Percentiles rank a stretch among this genome's conserved stretches.
Evolutionary conservation across 371 early-diverging fungal genomes (phyloP).

Genomic region (Mucor irregularis): DNA sequence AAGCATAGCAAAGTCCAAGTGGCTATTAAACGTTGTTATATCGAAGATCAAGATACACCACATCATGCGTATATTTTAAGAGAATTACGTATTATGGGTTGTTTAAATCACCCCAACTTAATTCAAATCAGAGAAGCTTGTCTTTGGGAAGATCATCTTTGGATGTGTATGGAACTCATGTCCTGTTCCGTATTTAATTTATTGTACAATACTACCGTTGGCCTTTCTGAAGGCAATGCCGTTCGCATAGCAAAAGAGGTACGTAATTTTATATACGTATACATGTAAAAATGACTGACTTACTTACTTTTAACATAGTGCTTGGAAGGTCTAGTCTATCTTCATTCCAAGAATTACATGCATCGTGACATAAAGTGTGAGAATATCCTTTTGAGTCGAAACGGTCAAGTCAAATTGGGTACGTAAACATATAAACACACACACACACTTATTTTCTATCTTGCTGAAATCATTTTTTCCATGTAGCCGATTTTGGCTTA

Average conservation of each 20-base stretch:
- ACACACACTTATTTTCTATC: not conserved
- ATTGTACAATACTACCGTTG: constrained; percentile 40
- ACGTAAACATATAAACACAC: constrained; percentile 3
- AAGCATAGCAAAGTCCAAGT: constrained; percentile 30
- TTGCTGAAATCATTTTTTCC: not conserved
- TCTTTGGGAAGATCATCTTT: constrained; percentile 47
- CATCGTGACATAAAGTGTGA: constrained; percentile 59
- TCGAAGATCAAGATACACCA: constrained; percentile 48
- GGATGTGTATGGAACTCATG: constrained; percentile 58
- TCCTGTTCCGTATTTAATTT: constrained; percentile 51
- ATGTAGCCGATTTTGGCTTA: constrained; percentile 52
- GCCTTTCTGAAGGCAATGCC: constrained; percentile 44
- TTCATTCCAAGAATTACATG: constrained; percentile 53
- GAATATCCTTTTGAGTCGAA: constrained; percentile 43
- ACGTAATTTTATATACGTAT: not conserved
- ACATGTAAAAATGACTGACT: not conserved
- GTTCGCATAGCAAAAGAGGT: constrained; percentile 44
- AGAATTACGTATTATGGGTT: constrained; percentile 53
- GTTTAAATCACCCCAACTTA: constrained; percentile 38
- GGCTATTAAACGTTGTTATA: constrained; percentile 54
- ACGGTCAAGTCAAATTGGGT: constrained; percentile 55
- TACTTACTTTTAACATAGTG: constrained; percentile 17
- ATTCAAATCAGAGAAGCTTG: constrained; percentile 43
- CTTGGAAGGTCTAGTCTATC: constrained; percentile 47
- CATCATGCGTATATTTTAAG: constrained; percentile 47